phyloP scores from a whole-genome alignment of 2,329 filamentous ascomycete genomes.

The Annulohypoxylon truncatum region DNA sequence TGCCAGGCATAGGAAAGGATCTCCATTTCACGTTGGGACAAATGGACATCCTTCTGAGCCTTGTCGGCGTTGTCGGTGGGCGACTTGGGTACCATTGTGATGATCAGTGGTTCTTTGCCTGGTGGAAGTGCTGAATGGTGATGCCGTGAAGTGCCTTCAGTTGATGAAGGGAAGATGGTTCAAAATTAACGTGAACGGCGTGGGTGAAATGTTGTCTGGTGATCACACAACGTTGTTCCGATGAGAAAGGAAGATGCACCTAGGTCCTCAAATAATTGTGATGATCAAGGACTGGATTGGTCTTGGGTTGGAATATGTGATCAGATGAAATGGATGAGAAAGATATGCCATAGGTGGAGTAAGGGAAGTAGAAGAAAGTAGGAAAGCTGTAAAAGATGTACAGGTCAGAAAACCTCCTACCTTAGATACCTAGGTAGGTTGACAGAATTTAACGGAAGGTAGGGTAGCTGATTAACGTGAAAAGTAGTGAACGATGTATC shows the following conservation, averaged over 20 bases:
- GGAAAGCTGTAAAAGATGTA: background rate
- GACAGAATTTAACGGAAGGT: background rate
- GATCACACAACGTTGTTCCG: background rate
- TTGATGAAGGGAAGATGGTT: background rate
- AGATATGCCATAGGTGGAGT: background rate
- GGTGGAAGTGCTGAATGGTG: background rate
- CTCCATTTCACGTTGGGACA: slow-evolving; percentile 32
- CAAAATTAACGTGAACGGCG: background rate
- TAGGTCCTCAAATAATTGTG: background rate
- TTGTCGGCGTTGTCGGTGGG: background rate
- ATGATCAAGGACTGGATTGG: background rate
- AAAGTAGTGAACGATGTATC: background rate
- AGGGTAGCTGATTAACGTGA: background rate
- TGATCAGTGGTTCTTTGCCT: background rate
- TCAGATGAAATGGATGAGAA: background rate
- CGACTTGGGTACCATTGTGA: slow-evolving; percentile 25
- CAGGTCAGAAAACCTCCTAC: background rate
- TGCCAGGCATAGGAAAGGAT: slow-evolving; percentile 30
- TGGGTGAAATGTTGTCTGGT: background rate
- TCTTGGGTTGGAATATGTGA: background rate
- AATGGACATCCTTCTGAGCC: background rate
- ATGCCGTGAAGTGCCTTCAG: background rate
- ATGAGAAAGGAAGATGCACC: background rate
- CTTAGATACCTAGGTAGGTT: background rate
- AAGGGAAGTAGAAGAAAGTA: background rate